Evolutionary conservation across 345 rosid genomes (phyloP).

Genomic region (Eucalyptus melliodora): DNA sequence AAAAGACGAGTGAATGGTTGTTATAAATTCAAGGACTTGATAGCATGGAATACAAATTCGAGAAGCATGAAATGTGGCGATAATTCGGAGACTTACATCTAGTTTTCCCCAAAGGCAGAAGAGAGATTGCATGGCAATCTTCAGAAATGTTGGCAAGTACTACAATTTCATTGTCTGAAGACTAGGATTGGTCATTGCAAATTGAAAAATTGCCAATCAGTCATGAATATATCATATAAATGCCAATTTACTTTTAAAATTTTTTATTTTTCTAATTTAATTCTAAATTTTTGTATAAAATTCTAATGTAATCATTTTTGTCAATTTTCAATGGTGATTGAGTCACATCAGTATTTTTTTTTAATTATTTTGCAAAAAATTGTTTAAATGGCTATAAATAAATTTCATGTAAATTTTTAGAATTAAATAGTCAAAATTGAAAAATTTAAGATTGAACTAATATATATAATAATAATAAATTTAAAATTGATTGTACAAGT

Average conservation of each 20-base stretch:
- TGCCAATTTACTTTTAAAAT: not conserved
- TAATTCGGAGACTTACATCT: not conserved
- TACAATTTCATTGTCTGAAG: not conserved
- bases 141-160: not conserved
- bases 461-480: not conserved
- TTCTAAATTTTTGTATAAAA: not conserved
- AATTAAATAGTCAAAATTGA: not conserved
- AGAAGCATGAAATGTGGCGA: not conserved
- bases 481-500: not conserved
- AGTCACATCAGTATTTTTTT: accelerated
- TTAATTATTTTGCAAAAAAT: accelerated
- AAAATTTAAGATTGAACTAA: not conserved
- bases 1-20: not conserved
- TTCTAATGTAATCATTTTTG: accelerated
- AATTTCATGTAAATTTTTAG: not conserved
- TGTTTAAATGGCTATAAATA: not conserved
- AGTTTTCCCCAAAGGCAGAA: not conserved
- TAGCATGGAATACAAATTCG: not conserved
- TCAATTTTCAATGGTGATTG: not conserved
- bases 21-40: not conserved
- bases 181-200: not conserved
- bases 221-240: not conserved
- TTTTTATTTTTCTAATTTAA: not conserved
- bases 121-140: not conserved
- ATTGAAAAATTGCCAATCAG: not conserved